Conservation (phyloP, 225 moss, liverwort and hornwort species). For the Bryoerythrophyllum caledonicum region DNA sequence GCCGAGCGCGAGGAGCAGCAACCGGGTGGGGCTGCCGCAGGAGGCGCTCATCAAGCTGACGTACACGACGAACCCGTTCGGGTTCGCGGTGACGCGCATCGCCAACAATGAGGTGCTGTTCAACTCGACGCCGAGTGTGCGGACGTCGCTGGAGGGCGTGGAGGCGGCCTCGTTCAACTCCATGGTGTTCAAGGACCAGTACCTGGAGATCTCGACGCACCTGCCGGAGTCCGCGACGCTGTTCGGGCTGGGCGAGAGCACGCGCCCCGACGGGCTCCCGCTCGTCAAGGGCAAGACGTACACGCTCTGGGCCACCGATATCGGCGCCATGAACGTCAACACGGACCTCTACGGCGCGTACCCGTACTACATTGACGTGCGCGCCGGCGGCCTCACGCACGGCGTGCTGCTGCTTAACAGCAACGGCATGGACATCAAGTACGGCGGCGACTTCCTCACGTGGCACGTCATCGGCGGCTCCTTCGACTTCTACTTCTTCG, state of each 20-base stretch:
- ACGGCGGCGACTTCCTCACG: slow-evolving; percentile 56
- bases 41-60: slow-evolving; percentile 49
- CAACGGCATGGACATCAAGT: slow-evolving; percentile 90
- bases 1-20: slow-evolving; percentile 19
- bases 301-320: slow-evolving; percentile 79
- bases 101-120: slow-evolving; percentile 84
- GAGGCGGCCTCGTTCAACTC: slow-evolving; percentile 43
- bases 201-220: slow-evolving; percentile 79
- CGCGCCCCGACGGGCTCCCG: slow-evolving; percentile 73
- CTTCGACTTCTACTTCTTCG: slow-evolving; percentile 88
- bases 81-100: slow-evolving; percentile 72
- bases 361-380: slow-evolving; percentile 84
- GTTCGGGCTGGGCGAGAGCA: slow-evolving; percentile 87
- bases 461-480: slow-evolving; percentile 75
- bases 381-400: slow-evolving; percentile 67
- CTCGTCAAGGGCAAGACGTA: slow-evolving; percentile 69
- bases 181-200: slow-evolving; percentile 94
- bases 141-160: slow-evolving; percentile 10
- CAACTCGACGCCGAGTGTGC: slow-evolving; percentile 65
- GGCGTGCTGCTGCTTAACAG: slow-evolving; percentile 87
- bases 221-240: slow-evolving; percentile 62
- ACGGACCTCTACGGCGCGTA: slow-evolving; percentile 83
- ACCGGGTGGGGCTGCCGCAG: slow-evolving; percentile 26
- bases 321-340: slow-evolving; percentile 58
- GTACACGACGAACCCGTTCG: slow-evolving; percentile 77